phyloP scores from a whole-genome alignment of 805 yeast species.

The Saccharomycopsis lassenensis region DNA sequence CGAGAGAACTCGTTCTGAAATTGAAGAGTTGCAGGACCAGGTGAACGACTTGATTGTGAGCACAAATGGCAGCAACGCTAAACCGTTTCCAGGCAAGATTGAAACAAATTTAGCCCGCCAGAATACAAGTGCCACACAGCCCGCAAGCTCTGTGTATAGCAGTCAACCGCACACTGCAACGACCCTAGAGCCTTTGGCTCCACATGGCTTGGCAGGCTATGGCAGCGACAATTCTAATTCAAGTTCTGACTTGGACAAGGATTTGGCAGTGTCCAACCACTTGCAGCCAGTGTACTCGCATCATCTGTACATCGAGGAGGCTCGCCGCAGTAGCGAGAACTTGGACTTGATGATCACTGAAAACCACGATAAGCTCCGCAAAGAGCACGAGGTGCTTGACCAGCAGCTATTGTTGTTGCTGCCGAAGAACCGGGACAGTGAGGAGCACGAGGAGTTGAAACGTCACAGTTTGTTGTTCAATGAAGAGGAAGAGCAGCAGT shows the following conservation, averaged over 20 bases:
- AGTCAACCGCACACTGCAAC: neutral
- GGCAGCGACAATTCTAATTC: neutral
- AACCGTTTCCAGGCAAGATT: neutral
- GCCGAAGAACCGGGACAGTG: constrained; percentile 8
- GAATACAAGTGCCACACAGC: neutral
- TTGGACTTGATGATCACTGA: constrained; percentile 7
- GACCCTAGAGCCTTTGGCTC: too few species aligned
- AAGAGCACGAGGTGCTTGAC: constrained; percentile 12
- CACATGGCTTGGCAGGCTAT: too few species aligned
- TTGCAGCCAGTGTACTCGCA: neutral
- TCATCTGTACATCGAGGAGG: constrained; percentile 3
- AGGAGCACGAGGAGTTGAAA: constrained; percentile 12
- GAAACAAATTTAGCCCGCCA: constrained; percentile 1
- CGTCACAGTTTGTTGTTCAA: constrained; percentile 8
- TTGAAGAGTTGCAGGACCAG: constrained; percentile 13
- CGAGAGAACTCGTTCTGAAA: constrained; percentile 8
- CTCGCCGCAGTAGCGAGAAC: constrained; percentile 2
- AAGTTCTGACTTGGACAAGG: neutral
- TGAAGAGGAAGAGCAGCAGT: neutral
- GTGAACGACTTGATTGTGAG: constrained; percentile 8
- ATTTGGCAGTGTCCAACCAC: neutral
- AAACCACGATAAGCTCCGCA: constrained; percentile 6
- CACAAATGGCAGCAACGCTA: too few species aligned
- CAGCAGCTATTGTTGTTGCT: constrained; percentile 11
- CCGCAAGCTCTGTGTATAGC: constrained; percentile 2